Conservation (phyloP, 345 rosid genomes). For the Bruguiera parviflora region DNA sequence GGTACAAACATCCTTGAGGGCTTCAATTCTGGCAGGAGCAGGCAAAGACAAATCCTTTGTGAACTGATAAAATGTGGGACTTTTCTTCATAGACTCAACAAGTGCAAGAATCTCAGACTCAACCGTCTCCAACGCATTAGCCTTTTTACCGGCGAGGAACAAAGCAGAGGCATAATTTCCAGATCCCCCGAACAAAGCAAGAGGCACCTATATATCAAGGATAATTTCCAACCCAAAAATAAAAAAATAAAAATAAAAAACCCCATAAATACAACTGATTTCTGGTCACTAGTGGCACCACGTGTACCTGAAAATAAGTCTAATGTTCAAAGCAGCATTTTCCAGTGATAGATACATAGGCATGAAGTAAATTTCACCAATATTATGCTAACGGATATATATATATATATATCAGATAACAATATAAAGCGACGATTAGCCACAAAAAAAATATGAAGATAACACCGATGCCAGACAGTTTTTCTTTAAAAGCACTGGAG, state of each 20-base stretch:
- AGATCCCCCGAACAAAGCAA: conserved; percentile 64
- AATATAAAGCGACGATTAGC: background rate
- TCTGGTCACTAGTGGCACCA: background rate
- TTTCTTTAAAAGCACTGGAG: no score
- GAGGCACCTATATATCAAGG: conserved; percentile 51
- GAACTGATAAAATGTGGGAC: conserved; percentile 61
- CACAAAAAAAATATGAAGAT: background rate
- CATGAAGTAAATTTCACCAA: background rate
- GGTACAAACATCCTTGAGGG: conserved; percentile 51
- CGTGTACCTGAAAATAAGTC: background rate
- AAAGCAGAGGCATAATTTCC: conserved; percentile 93
- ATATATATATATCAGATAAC: no score
- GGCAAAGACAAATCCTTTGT: conserved; percentile 78
- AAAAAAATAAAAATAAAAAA: conserved; percentile 2
- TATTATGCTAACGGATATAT: background rate
- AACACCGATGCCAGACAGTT: background rate
- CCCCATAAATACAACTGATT: no score
- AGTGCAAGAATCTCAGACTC: conserved; percentile 68
- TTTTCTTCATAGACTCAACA: conserved; percentile 58
- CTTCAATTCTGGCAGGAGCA: conserved; percentile 48
- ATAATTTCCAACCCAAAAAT: conserved; percentile 14
- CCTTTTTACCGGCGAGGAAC: conserved; percentile 61
- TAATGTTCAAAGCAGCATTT: background rate
- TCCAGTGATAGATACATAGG: background rate
- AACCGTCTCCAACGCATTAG: conserved; percentile 64